These are phyloP conservation scores for Thalassiosira livingstoniorum DNA, from an alignment of 352 stramenopile genomes.

Conservation along the genomic window DNA sequence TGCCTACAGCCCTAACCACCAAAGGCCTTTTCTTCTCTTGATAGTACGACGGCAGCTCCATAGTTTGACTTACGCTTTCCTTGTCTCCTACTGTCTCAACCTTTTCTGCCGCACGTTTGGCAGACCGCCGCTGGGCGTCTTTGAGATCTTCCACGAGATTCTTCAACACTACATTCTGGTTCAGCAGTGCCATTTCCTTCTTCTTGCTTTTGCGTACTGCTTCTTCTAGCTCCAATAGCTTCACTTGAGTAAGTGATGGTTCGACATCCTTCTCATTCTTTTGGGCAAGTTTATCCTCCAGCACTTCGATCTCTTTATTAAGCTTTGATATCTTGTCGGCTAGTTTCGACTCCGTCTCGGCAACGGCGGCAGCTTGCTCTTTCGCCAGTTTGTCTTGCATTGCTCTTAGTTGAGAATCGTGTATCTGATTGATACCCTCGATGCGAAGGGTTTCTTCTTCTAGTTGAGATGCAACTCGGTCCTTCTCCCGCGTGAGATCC, in stretches of 20 bases:
- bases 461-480: conserved; percentile 23
- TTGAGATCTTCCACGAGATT: conserved; percentile 51
- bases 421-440: conserved; percentile 23
- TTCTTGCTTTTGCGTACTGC: conserved; percentile 47
- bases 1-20: conserved; percentile 27
- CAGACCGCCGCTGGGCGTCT: conserved; percentile 10
- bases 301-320: conserved; percentile 19
- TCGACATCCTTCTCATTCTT: neutral
- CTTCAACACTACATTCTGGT: conserved; percentile 60
- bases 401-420: conserved; percentile 47
- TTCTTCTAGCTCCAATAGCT: conserved; percentile 41
- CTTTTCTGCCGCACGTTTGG: neutral
- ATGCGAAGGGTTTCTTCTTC: conserved; percentile 36
- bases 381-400: conserved; percentile 46
- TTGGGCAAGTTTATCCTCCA: neutral
- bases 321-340: conserved; percentile 46
- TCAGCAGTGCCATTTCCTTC: conserved; percentile 56
- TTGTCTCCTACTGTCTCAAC: conserved; percentile 8
- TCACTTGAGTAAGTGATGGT: neutral
- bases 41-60: conserved; percentile 56
- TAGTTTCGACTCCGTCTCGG: conserved; percentile 41
- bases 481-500: conserved; percentile 54
- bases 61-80: neutral
- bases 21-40: conserved; percentile 45
- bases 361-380: conserved; percentile 41